A percentile compares a stretch with the other conserved stretches of the same genome.
phyloP scores from a whole-genome alignment of 495 filamentous ascomycete genomes.

The Aspergillus avenaceus region DNA sequence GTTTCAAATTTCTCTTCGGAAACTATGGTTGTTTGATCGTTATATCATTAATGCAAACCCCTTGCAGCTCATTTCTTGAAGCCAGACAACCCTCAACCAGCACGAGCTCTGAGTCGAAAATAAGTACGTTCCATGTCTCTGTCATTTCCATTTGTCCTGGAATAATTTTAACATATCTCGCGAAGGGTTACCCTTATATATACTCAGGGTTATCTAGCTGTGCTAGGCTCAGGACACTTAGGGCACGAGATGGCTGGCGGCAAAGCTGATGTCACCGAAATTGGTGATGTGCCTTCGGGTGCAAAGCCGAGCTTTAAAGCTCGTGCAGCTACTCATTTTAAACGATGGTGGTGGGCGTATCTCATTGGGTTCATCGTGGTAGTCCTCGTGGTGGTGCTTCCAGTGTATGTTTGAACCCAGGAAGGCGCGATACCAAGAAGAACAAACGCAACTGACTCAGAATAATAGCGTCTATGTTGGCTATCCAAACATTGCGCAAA shows the following conservation, averaged over 20 bases:
- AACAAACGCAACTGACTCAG: too few relatives aligned
- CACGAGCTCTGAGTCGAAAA: neutral
- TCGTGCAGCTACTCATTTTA: constrained; percentile 42
- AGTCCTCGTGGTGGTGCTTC: constrained; percentile 57
- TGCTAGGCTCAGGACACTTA: neutral
- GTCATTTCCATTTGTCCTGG: neutral
- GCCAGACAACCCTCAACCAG: neutral
- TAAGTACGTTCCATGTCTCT: neutral
- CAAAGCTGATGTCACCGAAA: constrained; percentile 23
- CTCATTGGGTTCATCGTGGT: constrained; percentile 54
- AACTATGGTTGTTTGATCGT: neutral
- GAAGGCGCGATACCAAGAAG: too few relatives aligned
- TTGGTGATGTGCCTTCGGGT: constrained; percentile 4
- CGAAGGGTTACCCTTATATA: too few relatives aligned
- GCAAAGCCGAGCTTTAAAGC: constrained; percentile 30
- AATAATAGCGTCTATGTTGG: constrained; percentile 67
- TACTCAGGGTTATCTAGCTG: too few relatives aligned
- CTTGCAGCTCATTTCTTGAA: neutral
- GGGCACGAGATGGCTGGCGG: constrained; percentile 23
- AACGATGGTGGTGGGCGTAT: constrained; percentile 71
- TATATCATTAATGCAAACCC: neutral
- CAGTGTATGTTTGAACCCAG: constrained; percentile 54
- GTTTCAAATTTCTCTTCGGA: neutral
- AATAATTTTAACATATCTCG: too few relatives aligned
- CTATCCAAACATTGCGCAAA: constrained; percentile 68